Evolutionary conservation across 2,329 filamentous ascomycete species (phyloP).

Genomic region (Biscogniauxia marginata): DNA sequence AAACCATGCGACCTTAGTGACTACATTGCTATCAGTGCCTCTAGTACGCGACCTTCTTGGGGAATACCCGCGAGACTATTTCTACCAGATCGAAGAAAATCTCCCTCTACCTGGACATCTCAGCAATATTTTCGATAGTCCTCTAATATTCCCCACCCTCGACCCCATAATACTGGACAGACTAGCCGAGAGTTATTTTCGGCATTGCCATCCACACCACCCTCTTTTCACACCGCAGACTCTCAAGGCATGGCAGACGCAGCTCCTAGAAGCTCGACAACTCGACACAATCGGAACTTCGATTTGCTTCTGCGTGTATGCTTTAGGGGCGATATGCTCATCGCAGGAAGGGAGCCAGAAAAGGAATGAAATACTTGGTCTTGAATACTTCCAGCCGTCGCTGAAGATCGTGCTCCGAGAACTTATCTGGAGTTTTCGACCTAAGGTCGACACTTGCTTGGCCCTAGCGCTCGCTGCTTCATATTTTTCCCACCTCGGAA

Average conservation of each 20-base stretch:
- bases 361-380: slow-evolving; percentile 29
- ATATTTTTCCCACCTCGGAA: slow-evolving; percentile 37
- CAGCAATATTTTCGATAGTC: slow-evolving; percentile 25
- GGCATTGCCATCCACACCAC: slow-evolving; percentile 34
- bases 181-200: slow-evolving; percentile 35
- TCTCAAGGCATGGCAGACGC: slow-evolving; percentile 30
- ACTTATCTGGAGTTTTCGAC: slow-evolving; percentile 34
- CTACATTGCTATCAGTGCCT: slow-evolving; percentile 35
- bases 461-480: slow-evolving; percentile 38
- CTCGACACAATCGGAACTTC: slow-evolving; percentile 30
- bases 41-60: slow-evolving; percentile 33
- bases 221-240: slow-evolving; percentile 33
- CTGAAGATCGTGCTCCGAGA: slow-evolving; percentile 35
- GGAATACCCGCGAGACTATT: slow-evolving; percentile 34
- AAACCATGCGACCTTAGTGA: slow-evolving; percentile 34
- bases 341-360: slow-evolving; percentile 15
- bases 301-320: slow-evolving; percentile 38
- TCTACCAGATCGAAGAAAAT: slow-evolving; percentile 35
- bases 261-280: slow-evolving; percentile 25
- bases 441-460: slow-evolving; percentile 32
- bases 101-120: slow-evolving; percentile 32
- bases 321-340: slow-evolving; percentile 32
- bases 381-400: slow-evolving; percentile 36
- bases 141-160: slow-evolving; percentile 28
- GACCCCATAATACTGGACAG: slow-evolving; percentile 25